Evolutionary conservation across 2,329 filamentous ascomycete genomes (phyloP), one percentile per base, ranked within the genome.

Genomic region (Alternaria brassicae): DNA sequence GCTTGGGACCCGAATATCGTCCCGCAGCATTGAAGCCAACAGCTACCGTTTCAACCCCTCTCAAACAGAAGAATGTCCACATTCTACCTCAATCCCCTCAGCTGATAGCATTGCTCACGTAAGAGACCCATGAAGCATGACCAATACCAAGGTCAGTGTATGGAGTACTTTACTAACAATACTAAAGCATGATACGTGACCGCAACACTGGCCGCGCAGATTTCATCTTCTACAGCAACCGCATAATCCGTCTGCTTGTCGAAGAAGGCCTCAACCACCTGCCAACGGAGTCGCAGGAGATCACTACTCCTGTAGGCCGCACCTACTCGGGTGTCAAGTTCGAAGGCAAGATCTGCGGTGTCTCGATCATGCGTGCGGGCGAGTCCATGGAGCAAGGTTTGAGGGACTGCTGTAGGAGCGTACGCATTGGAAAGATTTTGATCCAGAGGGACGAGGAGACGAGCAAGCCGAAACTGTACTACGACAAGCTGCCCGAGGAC

Each of bases 161-260:
- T 15, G 4, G 21, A n/a, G 17, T 15, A 41, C 3, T n/a, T 58
- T 27, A 50, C 57, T 69, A 60, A 66, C 15, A 21, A 19, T 5
- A 3, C 40, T 17, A 44, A 52, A 98, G 94, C 63, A 97, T 97
- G 86, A 98, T 99, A 76, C 90, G 95, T 70, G 93, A 97, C 79
- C 91, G 91, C 78, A 86, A 90, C 68, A 99, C 95, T 6, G 88
- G 90, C 56, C 91, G 95, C 59, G 95, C 93, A 63, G 95, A 99
- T 79, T 99, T 99, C 78, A 97, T 99, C 76, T 99, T 99, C 82
- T 97, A 98, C 82, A 97, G 93, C 41, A 99, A 99, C 81, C 89
- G 95, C 60, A 98, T 99, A 77, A 98, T 98, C 77, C 92, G 95
- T 30, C 85, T 99, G 40, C 86, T 99, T 6, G 95, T 99, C 39